Evolutionary conservation across 495 filamentous ascomycete genomes (phyloP).

Genomic region (Penicillium lividum): DNA sequence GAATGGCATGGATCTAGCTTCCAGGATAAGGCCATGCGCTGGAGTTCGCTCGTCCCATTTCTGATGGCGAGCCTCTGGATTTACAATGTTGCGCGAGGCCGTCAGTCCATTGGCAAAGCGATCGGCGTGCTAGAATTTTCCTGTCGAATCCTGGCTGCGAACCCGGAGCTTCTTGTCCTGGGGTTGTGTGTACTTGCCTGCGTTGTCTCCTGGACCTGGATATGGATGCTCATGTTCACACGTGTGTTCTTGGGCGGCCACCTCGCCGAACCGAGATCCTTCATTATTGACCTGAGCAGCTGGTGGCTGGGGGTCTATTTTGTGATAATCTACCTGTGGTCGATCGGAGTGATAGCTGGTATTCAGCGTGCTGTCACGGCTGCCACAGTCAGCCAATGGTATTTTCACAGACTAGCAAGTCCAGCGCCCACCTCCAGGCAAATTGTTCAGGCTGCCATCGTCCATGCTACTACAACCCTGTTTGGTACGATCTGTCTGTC

Average conservation of each 20-base stretch:
- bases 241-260: conserved; percentile 88
- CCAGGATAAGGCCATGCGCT: conserved; percentile 90
- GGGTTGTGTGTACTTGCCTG: conserved; percentile 75
- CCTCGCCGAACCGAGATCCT: conserved; percentile 60
- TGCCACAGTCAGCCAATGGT: conserved; percentile 97
- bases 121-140: conserved; percentile 89
- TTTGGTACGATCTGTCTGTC: conserved; percentile 91
- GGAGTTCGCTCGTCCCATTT: conserved; percentile 75
- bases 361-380: conserved; percentile 90
- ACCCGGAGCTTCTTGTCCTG: conserved; percentile 78
- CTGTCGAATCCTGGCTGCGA: conserved; percentile 80
- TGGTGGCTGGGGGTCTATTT: conserved; percentile 93
- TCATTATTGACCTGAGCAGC: conserved; percentile 79
- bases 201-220: conserved; percentile 88
- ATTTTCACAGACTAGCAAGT: conserved; percentile 87
- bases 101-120: conserved; percentile 75
- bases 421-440: conserved; percentile 73
- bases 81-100: conserved; percentile 74
- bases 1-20: conserved; percentile 64
- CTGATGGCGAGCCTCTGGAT: conserved; percentile 75
- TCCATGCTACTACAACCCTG: conserved; percentile 78
- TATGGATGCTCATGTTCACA: conserved; percentile 96
- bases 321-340: conserved; percentile 94
- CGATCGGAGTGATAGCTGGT: conserved; percentile 77
- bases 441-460: conserved; percentile 78